These are phyloP conservation scores for Phytophthora brassicae DNA, from an alignment of 352 stramenopile species.

Conservation along the genomic window DNA sequence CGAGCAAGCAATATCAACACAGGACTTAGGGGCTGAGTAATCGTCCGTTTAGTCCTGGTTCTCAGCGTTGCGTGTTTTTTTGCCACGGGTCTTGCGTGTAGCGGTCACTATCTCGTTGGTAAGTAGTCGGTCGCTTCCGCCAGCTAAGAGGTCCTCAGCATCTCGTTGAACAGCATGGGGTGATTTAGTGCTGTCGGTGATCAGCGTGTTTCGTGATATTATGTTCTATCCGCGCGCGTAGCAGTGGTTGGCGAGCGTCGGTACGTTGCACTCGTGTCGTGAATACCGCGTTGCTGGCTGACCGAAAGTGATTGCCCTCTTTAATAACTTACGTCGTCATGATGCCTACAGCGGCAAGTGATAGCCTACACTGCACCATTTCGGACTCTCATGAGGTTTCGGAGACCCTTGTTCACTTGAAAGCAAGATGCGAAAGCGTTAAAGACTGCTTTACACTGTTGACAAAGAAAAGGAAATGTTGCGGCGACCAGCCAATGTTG, in stretches of 20 bases:
- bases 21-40: too few relatives aligned
- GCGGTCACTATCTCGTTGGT: conserved; percentile 27
- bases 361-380: conserved; percentile 15
- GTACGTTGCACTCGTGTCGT: conserved; percentile 26
- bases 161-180: conserved; percentile 28
- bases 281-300: conserved; percentile 19
- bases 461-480: too few relatives aligned
- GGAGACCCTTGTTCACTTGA: conserved; percentile 1
- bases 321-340: conserved; percentile 8
- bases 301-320: conserved; percentile 34
- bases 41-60: too few relatives aligned
- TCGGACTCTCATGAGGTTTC: too few relatives aligned
- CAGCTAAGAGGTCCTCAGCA: conserved; percentile 30
- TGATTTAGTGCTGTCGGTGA: conserved; percentile 38
- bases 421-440: conserved; percentile 25
- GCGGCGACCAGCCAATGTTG: too few relatives aligned
- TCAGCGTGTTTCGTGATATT: conserved; percentile 35
- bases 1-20: too few relatives aligned
- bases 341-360: conserved; percentile 9
- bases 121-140: conserved; percentile 23
- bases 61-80: conserved; percentile 29
- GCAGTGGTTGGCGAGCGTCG: conserved; percentile 48
- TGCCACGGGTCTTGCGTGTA: conserved; percentile 26
- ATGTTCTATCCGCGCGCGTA: conserved; percentile 42
- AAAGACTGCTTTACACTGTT: too few relatives aligned